phyloP scores from a whole-genome alignment of 495 filamentous ascomycete genomes.

The Penicillium cinerascens region DNA sequence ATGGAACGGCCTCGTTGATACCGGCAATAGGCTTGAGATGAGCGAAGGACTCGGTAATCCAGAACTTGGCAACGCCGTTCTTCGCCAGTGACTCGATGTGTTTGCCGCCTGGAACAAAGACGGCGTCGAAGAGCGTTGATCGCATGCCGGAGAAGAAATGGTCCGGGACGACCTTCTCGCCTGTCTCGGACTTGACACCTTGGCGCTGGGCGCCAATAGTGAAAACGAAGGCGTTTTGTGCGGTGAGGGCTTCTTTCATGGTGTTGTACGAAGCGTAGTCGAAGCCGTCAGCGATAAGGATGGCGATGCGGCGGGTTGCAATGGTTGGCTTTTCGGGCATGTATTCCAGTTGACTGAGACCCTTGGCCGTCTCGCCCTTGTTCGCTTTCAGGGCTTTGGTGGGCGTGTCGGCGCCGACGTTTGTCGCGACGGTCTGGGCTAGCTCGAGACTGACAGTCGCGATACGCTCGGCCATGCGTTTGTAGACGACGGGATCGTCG shows the following conservation, averaged over 20 bases:
- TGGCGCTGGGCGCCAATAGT: constrained; percentile 60
- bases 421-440: constrained; percentile 64
- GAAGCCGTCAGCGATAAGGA: constrained; percentile 79
- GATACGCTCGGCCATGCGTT: constrained; percentile 65
- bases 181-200: constrained; percentile 52
- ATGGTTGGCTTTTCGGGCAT: constrained; percentile 61
- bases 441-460: constrained; percentile 70
- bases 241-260: constrained; percentile 58
- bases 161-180: constrained; percentile 60
- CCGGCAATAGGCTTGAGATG: constrained; percentile 77
- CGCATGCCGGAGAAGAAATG: constrained; percentile 82
- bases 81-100: constrained; percentile 59
- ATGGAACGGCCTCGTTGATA: constrained; percentile 63
- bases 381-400: constrained; percentile 50
- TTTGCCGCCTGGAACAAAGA: constrained; percentile 74
- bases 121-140: constrained; percentile 80
- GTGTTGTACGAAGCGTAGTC: constrained; percentile 62
- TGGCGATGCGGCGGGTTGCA: constrained; percentile 66
- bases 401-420: constrained; percentile 64
- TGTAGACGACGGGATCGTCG: constrained; percentile 78
- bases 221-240: constrained; percentile 63
- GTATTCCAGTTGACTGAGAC: constrained; percentile 68
- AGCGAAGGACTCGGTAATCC: constrained; percentile 79
- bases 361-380: constrained; percentile 62
- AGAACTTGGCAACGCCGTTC: constrained; percentile 77